Evolutionary conservation across 352 stramenopile genomes (phyloP).

Genomic region (Phytophthora foliorum): DNA sequence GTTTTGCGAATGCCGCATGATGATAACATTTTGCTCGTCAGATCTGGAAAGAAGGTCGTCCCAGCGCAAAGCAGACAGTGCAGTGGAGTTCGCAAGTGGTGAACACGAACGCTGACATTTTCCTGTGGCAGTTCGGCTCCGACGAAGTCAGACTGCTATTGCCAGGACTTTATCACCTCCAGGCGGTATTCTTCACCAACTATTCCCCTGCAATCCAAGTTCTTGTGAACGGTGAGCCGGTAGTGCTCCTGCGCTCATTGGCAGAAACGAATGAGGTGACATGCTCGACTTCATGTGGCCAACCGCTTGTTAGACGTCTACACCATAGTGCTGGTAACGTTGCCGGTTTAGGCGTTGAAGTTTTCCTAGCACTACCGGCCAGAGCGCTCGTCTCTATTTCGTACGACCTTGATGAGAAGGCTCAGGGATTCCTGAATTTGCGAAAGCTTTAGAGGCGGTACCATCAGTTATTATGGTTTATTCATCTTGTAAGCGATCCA

Average conservation of each 20-base stretch:
- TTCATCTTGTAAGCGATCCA: too few species aligned
- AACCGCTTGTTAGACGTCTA: slow-evolving; percentile 20
- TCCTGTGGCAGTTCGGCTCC: slow-evolving; percentile 64
- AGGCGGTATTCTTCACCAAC: slow-evolving; percentile 77
- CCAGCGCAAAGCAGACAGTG: slow-evolving; percentile 64
- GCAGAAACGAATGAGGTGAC: not conserved
- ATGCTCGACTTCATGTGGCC: slow-evolving; percentile 10
- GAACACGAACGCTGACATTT: slow-evolving; percentile 76
- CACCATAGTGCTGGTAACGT: slow-evolving; percentile 73
- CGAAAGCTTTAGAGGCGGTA: slow-evolving; percentile 60
- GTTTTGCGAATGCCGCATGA: not conserved
- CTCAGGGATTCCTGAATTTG: slow-evolving; percentile 77
- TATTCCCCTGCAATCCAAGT: slow-evolving; percentile 36
- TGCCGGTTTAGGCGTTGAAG: slow-evolving; percentile 56
- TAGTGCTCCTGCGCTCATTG: slow-evolving; percentile 26
- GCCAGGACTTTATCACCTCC: slow-evolving; percentile 71
- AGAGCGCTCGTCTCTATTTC: slow-evolving; percentile 56
- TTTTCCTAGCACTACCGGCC: slow-evolving; percentile 67
- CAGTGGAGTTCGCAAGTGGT: slow-evolving; percentile 74
- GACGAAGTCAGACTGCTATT: slow-evolving; percentile 63
- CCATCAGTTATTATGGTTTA: too few species aligned
- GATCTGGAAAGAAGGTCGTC: slow-evolving; percentile 78
- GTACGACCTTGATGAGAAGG: slow-evolving; percentile 77
- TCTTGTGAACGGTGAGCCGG: slow-evolving; percentile 68
- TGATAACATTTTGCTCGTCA: slow-evolving; percentile 24